Evolutionary conservation across 169 alveolate genomes (phyloP), one percentile per base, ranked within the genome.

Genomic region (Amoebophrya sp.): DNA sequence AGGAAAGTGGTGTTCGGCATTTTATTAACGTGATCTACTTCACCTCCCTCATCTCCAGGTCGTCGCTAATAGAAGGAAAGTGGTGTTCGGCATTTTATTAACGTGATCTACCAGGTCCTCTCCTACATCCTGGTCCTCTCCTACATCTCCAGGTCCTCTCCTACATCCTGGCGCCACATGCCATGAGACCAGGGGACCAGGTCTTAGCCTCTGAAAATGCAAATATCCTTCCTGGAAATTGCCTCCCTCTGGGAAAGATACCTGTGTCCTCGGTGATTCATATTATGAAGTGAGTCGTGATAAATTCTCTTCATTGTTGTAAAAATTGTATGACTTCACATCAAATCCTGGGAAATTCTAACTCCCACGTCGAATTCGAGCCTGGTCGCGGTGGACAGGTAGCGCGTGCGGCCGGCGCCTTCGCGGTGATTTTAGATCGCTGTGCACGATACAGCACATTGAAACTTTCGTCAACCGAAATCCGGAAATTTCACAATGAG

Each of bases 331-430:
- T n/a, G n/a, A n/a, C n/a, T n/a, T n/a, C n/a, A n/a, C n/a, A n/a
- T n/a, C n/a, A n/a, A n/a, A n/a, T n/a, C n/a, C n/a, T n/a, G n/a
- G n/a, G n/a, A n/a, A n/a, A n/a, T n/a, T n/a, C n/a, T n/a, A n/a
- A n/a, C n/a, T n/a, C n/a, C n/a, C n/a, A 96, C 91, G 93, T 96
- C 41, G 98, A 96, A 91, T 91, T 96, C 89, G 89, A 96, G 90
- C 98, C 98, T 12, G 98, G 98, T 1, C 96, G 95, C 0, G 98
- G 98, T n/a, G 98, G 97, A 1, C 97, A 95, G 93, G 83, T 95
- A 33, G 95, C 95, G 53, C 93, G 97, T 41, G 97, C 97, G n/a
- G 97, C 97, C 18, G 98, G 98, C 39, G 94, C 96, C 40, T 95
- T 89, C 90, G 96, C 96, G 26, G 96, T 96, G 3, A 77, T 96